phyloP scores from a whole-genome alignment of 805 yeast genomes.

The Komagataella ulmi region DNA sequence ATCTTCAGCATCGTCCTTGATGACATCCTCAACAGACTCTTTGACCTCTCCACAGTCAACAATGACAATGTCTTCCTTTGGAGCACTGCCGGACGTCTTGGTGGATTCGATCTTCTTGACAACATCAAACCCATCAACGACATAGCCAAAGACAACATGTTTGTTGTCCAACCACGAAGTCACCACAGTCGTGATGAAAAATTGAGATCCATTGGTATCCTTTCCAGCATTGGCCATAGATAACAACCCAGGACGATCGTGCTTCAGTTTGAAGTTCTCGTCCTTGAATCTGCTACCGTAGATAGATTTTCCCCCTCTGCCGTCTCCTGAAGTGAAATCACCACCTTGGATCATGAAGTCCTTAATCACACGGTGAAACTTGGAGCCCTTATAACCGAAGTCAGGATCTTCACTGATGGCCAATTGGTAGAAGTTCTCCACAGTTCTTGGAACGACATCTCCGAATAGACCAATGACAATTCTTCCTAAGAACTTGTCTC shows the following conservation, averaged over 20 bases:
- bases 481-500: slow-evolving; percentile 65
- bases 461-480: slow-evolving; percentile 83
- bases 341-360: slow-evolving; percentile 75
- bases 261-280: slow-evolving; percentile 56
- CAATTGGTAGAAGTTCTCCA: slow-evolving; percentile 74
- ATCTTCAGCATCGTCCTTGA: slow-evolving; percentile 10
- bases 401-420: slow-evolving; percentile 62
- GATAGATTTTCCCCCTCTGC: slow-evolving; percentile 66
- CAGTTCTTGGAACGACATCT: slow-evolving; percentile 76
- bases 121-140: slow-evolving; percentile 75
- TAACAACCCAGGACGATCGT: slow-evolving; percentile 53
- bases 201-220: slow-evolving; percentile 86
- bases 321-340: slow-evolving; percentile 58
- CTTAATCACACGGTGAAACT: slow-evolving; percentile 64
- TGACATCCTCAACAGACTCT: slow-evolving; percentile 9
- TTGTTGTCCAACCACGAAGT: slow-evolving; percentile 88
- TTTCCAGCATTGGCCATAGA: slow-evolving; percentile 77
- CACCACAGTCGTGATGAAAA: slow-evolving; percentile 84
- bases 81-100: slow-evolving; percentile 64
- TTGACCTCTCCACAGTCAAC: slow-evolving; percentile 58
- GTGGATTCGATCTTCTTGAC: slow-evolving; percentile 63
- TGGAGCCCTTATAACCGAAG: slow-evolving; percentile 46
- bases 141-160: slow-evolving; percentile 97
- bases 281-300: slow-evolving; percentile 57
- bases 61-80: slow-evolving; percentile 51